A percentile compares a stretch with the other conserved stretches of the same genome.
Conservation (phyloP, 352 stramenopile species). For the Phytophthora sp. region DNA sequence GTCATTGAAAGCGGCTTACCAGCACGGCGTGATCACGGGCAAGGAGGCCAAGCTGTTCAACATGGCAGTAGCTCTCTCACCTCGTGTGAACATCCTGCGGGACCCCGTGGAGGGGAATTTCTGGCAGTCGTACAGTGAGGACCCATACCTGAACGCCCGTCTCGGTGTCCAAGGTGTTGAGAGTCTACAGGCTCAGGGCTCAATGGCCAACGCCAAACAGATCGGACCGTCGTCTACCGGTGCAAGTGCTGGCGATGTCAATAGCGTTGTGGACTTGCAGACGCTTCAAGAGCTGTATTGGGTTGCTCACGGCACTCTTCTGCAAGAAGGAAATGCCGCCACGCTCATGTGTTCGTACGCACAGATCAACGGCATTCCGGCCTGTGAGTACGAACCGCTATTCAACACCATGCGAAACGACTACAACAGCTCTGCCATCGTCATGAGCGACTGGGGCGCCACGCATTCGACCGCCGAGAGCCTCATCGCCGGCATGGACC, state of each 20-base stretch:
- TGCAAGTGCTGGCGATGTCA: constrained; percentile 28
- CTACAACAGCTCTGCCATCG: constrained; percentile 41
- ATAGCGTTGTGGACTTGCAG: constrained; percentile 39
- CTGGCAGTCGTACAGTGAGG: constrained; percentile 45
- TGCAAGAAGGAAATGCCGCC: constrained; percentile 40
- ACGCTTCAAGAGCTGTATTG: constrained; percentile 39
- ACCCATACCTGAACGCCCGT: constrained; percentile 39
- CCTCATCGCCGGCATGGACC: constrained; percentile 39
- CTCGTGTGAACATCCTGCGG: constrained; percentile 42
- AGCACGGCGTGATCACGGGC: constrained; percentile 39
- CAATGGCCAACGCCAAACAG: constrained; percentile 43
- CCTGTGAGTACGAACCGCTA: constrained; percentile 37
- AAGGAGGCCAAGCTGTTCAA: constrained; percentile 44
- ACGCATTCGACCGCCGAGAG: constrained; percentile 40
- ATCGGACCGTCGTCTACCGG: constrained; percentile 37
- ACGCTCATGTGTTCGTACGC: constrained; percentile 47
- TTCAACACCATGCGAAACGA: constrained; percentile 41
- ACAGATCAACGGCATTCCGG: constrained; percentile 37
- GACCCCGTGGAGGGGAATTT: constrained; percentile 34
- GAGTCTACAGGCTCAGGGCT: constrained; percentile 32
- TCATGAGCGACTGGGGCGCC: constrained; percentile 40
- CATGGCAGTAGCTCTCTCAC: constrained; percentile 33
- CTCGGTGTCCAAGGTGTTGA: constrained; percentile 35
- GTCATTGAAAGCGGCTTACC: constrained; percentile 35
- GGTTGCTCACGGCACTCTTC: constrained; percentile 33